A percentile compares a stretch with the other conserved stretches of the same genome.
phyloP scores from a whole-genome alignment of 1,139 yeast genomes.

The Kurtzmaniella quercitrusa region DNA sequence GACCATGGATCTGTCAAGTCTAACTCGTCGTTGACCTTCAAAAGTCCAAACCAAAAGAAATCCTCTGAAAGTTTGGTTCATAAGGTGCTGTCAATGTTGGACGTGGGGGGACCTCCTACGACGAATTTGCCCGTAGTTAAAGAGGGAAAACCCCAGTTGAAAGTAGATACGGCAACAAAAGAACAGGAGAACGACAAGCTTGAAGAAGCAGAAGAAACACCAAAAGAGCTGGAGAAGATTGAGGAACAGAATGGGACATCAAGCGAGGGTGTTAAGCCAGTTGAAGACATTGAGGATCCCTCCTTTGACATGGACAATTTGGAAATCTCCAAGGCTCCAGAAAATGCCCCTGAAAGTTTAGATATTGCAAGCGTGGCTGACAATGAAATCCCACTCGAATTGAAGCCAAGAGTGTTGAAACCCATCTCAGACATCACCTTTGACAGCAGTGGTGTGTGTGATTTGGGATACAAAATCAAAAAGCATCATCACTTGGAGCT shows the following conservation, averaged over 20 bases:
- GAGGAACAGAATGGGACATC: background rate
- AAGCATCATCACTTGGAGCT: constrained; percentile 44
- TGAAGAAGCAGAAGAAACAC: constrained; percentile 1
- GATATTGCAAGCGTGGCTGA: background rate
- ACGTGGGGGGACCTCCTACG: constrained; percentile 7
- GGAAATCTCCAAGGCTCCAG: background rate
- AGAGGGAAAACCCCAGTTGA: constrained; percentile 13
- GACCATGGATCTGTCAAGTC: constrained; percentile 23
- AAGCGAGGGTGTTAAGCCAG: background rate
- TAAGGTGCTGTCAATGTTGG: constrained; percentile 14
- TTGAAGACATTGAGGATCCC: background rate
- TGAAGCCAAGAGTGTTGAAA: constrained; percentile 5
- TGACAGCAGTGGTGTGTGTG: constrained; percentile 35
- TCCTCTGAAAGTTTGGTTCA: constrained; percentile 8
- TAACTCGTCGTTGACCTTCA: constrained; percentile 23
- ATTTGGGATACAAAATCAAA: constrained; percentile 40
- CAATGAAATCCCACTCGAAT: background rate
- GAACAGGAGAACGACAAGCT: constrained; percentile 5
- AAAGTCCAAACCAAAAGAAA: constrained; percentile 7
- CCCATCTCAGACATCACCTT: constrained; percentile 14
- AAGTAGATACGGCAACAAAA: background rate
- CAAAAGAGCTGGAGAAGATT: background rate
- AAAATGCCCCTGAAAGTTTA: background rate
- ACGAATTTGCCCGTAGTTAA: constrained; percentile 18
- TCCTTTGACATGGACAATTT: background rate